Base-by-base conservation (phyloP, 495 filamentous ascomycete species). In the Neurospora tetrasperma region DNA sequence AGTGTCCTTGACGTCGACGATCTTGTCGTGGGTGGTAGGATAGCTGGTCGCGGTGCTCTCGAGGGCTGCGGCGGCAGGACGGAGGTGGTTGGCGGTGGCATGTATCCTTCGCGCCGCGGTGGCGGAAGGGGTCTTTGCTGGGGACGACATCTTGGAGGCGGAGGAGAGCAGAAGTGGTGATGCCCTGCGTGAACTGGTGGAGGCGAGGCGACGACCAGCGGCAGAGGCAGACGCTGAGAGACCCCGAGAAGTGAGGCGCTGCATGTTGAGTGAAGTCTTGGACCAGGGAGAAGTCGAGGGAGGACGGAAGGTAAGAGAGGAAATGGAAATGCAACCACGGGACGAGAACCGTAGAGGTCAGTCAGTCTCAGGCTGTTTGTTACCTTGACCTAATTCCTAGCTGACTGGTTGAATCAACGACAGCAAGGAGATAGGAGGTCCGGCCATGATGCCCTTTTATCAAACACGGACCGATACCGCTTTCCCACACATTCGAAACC, bases 1-100 rank as follows among this genome's bases (percentile, higher is more conserved):
- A 3, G 96, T 98, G 79, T 97, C 91, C 72, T 89, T 83, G 9
- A 93, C 91, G 59, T 89, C 82, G 69, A 86, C 74, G 80, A 97
- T 93, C 79, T 87, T 90, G 71, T 93, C 88, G 84, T 99, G 96
- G 73, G 85, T 89, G n/a, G 87, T 93, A 18, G 93, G 93, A 81
- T 93, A 98, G 77, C 85, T 87, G 42, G 88, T 88, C 5, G 91
- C 88, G 41, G 89, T 89, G 44, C 86, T 87, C 70, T 87, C 85
- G 31, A 89, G 81, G 39, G 88, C 85, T 44, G 83, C 81, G 0
- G 72, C 76, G 71, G 84, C 81, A 2, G 85, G 80, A 68, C 80
- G 82, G 16, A 91, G 83, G 66, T 90, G 88, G 73, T 85, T 85
- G 20, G 89, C 86, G 35, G 89, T 90, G 71, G 88, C 88, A 74